A percentile compares a stretch with the other conserved stretches of the same genome.
phyloP scores from a whole-genome alignment of 2,329 filamentous ascomycete genomes.

The Exserohilum turcica region DNA sequence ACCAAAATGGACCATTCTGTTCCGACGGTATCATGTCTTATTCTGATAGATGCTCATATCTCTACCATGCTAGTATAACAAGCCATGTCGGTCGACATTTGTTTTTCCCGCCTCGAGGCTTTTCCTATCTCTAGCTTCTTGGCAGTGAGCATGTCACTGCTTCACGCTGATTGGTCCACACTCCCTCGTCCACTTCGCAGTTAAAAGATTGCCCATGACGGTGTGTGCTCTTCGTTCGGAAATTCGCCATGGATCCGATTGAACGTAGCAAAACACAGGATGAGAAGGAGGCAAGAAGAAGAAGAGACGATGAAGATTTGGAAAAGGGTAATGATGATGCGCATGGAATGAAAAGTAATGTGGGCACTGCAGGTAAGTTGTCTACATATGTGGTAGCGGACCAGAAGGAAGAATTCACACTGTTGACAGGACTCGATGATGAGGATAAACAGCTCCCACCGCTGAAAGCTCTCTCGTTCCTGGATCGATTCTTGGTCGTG shows the following conservation, averaged over 20 bases:
- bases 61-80: no score
- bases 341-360: neutral
- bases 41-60: no score
- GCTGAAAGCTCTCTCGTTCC: constrained; percentile 50
- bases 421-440: constrained; percentile 1
- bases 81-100: neutral
- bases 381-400: neutral
- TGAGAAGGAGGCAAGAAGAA: constrained; percentile 1
- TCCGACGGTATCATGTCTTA: no score
- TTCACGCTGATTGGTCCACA: neutral
- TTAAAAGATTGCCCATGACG: neutral
- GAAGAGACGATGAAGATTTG: neutral
- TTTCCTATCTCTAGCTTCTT: neutral
- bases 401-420: constrained; percentile 3
- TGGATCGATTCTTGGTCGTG: constrained; percentile 54
- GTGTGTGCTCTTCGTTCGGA: neutral
- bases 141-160: constrained; percentile 1
- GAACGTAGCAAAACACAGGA: constrained; percentile 17
- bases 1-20: no score
- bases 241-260: constrained; percentile 21
- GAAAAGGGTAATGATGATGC: constrained; percentile 8
- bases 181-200: neutral
- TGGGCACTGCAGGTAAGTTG: neutral
- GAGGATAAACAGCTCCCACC: constrained; percentile 24
- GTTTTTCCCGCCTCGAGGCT: neutral